Evolutionary conservation across 352 stramenopile genomes (phyloP).

Genomic region (Blastocystis sp.): DNA sequence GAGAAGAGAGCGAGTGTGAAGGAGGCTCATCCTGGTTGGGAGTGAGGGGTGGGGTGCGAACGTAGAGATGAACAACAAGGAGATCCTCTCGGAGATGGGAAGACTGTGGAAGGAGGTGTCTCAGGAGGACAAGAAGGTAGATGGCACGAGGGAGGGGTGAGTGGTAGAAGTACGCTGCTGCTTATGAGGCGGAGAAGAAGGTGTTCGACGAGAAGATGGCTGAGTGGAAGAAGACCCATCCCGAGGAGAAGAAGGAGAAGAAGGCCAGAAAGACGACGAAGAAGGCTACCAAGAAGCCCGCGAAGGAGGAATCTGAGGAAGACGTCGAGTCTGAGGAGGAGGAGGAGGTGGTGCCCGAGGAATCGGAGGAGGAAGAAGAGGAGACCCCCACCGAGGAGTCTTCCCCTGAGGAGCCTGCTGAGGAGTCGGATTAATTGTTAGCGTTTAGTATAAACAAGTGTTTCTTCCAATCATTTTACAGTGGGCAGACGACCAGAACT

Average conservation of each 20-base stretch:
- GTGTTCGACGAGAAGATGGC: slow-evolving; percentile 36
- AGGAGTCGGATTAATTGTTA: background rate
- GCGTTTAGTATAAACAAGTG: background rate
- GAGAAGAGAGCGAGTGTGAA: slow-evolving; percentile 12
- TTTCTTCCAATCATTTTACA: slow-evolving; percentile 12
- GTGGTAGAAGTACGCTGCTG: slow-evolving; percentile 1
- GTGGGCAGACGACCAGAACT: slow-evolving; percentile 24
- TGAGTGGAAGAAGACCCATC: slow-evolving; percentile 47
- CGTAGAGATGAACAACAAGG: background rate
- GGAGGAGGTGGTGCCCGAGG: background rate
- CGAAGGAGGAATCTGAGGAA: background rate
- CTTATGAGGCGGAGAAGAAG: slow-evolving; percentile 16
- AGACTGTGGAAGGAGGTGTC: slow-evolving; percentile 20
- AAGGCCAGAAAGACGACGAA: background rate
- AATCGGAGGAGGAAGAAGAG: background rate
- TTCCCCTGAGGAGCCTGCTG: background rate
- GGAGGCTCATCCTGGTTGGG: slow-evolving; percentile 19
- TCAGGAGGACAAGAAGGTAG: background rate
- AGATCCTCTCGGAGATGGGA: background rate
- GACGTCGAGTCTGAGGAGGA: background rate
- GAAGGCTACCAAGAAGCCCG: background rate
- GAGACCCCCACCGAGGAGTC: background rate
- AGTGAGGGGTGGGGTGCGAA: background rate
- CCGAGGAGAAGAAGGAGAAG: slow-evolving; percentile 47
- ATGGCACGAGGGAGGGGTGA: background rate